phyloP scores from a whole-genome alignment of 768 basidiomycete species.

The Amanita subjunquillea region DNA sequence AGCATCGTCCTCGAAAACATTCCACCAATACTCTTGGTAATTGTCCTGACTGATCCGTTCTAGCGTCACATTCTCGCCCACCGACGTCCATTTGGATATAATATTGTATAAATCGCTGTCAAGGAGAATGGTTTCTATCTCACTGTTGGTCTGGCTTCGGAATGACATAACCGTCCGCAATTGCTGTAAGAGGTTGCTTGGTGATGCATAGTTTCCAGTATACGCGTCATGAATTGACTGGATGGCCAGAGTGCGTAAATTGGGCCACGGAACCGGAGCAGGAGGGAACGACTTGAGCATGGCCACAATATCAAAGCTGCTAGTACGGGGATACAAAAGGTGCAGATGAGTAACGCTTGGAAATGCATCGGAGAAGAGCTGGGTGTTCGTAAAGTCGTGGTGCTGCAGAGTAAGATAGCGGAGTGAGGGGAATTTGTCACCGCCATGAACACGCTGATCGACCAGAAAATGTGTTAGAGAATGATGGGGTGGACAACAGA shows the following conservation, averaged over 20 bases:
- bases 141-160: slow-evolving; percentile 9
- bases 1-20: slow-evolving; percentile 9
- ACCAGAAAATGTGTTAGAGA: slow-evolving; percentile 13
- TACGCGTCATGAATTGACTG: slow-evolving; percentile 17
- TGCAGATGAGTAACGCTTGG: slow-evolving; percentile 22
- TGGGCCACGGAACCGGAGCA: slow-evolving; percentile 10
- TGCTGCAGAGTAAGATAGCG: slow-evolving; percentile 21
- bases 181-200: slow-evolving; percentile 10
- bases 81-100: slow-evolving; percentile 1
- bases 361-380: slow-evolving; percentile 16
- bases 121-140: slow-evolving; percentile 16
- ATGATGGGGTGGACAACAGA: slow-evolving; percentile 17
- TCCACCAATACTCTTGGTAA: slow-evolving; percentile 24
- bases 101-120: slow-evolving; percentile 17
- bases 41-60: slow-evolving; percentile 7
- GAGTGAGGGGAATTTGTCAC: slow-evolving; percentile 19
- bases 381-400: slow-evolving; percentile 13
- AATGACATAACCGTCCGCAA: slow-evolving; percentile 11
- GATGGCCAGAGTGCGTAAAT: slow-evolving; percentile 18
- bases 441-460: slow-evolving; percentile 11
- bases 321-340: slow-evolving; percentile 12
- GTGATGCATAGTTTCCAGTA: not conserved
- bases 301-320: not conserved
- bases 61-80: not conserved
- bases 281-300: slow-evolving; percentile 13